Evolutionary conservation across 2,329 filamentous ascomycete species (phyloP), one percentile per base, ranked within the genome.

Genomic region (Penicillium sp.): DNA sequence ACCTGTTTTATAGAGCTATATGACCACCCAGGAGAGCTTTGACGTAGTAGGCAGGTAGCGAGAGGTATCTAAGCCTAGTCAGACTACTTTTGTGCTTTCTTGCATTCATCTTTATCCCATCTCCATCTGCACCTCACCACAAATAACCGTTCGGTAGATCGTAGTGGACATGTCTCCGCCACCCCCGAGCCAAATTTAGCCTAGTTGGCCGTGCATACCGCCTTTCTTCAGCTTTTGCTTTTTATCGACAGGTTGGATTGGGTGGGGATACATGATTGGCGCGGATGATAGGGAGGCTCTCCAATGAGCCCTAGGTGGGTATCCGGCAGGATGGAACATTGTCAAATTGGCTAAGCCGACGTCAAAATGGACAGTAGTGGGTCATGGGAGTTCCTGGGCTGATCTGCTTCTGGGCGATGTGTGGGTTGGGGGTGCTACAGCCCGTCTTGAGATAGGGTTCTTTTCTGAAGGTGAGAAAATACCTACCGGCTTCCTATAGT

Each of bases 261-360:
- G 34, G 3, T 28, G 6, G 6, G 2, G 6, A 12, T 8, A 10
- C 10, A 10, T 52, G 15, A 61, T 58, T 62, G 54, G 60, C 16
- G 42, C 58, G 60, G 58, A 54, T 52, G 44, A 26, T 24, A 46
- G 46, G 53, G 49, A 53, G 34, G 42, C 45, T 54, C 46, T 51
- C 53, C 42, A 60, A 53, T 56, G 60, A 64, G 61, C 64, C 64
- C 61, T 62, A 65, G 67, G 66, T 62, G 29, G 51, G 54, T 62
- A 65, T 49, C 67, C 67, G 67, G 24, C 52, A 56, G 54, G 57
- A 59, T 58, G 54, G 62, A 54, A 59, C 56, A 61, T 61, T 62
- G 38, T 52, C 52, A 64, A 64, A 54, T 43, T 42, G 51, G 9
- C 61, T 18, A 34, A 16, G 9, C 12, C 39, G 24, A 23, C 28